Evolutionary conservation across 2,329 filamentous ascomycete species (phyloP).

Genomic region (Aschersonia sp.): DNA sequence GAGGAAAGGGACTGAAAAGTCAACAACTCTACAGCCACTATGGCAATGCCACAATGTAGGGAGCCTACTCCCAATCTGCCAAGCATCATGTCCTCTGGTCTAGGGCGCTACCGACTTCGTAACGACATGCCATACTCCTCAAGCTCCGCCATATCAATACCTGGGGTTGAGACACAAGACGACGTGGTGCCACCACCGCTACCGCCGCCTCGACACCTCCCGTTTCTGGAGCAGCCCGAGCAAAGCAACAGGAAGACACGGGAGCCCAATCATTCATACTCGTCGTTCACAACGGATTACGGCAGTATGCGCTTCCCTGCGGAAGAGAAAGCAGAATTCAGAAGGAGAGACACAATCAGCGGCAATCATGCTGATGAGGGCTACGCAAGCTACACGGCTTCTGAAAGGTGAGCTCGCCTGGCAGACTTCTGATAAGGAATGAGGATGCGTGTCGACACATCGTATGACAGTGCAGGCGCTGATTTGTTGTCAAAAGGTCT

Average conservation of each 20-base stretch:
- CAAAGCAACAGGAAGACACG: conserved; percentile 15
- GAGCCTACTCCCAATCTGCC: conserved; percentile 19
- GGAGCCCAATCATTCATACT: conserved; percentile 12
- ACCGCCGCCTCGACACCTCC: conserved; percentile 27
- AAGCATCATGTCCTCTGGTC: conserved; percentile 20
- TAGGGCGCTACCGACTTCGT: conserved; percentile 14
- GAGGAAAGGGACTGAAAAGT: not conserved
- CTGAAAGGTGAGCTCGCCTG: conserved; percentile 16
- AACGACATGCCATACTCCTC: conserved; percentile 18
- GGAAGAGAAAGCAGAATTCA: conserved; percentile 20
- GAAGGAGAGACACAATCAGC: conserved; percentile 15
- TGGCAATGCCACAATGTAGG: conserved; percentile 23
- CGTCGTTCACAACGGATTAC: conserved; percentile 21
- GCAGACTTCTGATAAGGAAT: not conserved
- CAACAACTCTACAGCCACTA: conserved; percentile 4
- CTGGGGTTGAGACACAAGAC: conserved; percentile 17
- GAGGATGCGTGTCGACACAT: no score
- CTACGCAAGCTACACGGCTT: conserved; percentile 27
- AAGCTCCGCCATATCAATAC: conserved; percentile 27
- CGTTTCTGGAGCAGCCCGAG: conserved; percentile 17
- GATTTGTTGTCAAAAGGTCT: conserved; percentile 15
- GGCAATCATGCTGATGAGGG: conserved; percentile 24
- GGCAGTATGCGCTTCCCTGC: conserved; percentile 22
- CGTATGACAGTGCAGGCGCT: not conserved
- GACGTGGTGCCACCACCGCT: conserved; percentile 27